These are phyloP conservation scores for Cercospora berteroae DNA, from an alignment of 2,329 filamentous ascomycete species.

Conservation along the genomic window DNA sequence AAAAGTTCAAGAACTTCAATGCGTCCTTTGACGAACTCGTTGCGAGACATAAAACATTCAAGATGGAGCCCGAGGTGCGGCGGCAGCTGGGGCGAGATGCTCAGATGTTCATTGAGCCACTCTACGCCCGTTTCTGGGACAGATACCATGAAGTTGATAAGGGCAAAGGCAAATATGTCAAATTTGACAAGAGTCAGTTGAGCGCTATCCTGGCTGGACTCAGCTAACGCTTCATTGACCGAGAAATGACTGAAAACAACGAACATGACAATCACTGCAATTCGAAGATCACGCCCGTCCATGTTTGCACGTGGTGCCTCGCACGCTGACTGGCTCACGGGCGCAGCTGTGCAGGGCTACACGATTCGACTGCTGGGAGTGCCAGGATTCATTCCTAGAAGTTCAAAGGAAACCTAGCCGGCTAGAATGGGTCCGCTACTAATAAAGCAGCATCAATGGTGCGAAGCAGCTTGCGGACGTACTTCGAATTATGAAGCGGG, in stretches of 20 bases:
- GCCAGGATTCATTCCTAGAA: background rate
- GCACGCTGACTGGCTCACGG: background rate
- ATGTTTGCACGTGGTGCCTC: background rate
- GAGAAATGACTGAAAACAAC: background rate
- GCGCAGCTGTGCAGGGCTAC: background rate
- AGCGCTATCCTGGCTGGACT: conserved; percentile 55
- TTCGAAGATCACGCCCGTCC: background rate
- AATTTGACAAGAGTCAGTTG: conserved; percentile 86
- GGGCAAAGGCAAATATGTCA: conserved; percentile 96
- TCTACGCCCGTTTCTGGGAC: conserved; percentile 95
- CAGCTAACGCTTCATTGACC: conserved; percentile 7
- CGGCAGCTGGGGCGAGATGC: conserved; percentile 78
- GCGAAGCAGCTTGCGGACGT: background rate
- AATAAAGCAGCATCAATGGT: background rate
- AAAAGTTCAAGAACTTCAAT: conserved; percentile 94
- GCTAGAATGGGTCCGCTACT: background rate
- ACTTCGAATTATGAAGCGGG: background rate
- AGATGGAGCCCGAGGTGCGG: conserved; percentile 88
- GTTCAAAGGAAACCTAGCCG: background rate
- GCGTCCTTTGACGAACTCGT: conserved; percentile 85
- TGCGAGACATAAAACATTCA: conserved; percentile 73
- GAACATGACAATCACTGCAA: background rate
- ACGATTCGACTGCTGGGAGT: background rate
- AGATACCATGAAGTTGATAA: conserved; percentile 97
- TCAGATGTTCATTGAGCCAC: conserved; percentile 84